Base-by-base conservation (phyloP, 2,329 filamentous ascomycete genomes). In the Diaporthe destruens region DNA sequence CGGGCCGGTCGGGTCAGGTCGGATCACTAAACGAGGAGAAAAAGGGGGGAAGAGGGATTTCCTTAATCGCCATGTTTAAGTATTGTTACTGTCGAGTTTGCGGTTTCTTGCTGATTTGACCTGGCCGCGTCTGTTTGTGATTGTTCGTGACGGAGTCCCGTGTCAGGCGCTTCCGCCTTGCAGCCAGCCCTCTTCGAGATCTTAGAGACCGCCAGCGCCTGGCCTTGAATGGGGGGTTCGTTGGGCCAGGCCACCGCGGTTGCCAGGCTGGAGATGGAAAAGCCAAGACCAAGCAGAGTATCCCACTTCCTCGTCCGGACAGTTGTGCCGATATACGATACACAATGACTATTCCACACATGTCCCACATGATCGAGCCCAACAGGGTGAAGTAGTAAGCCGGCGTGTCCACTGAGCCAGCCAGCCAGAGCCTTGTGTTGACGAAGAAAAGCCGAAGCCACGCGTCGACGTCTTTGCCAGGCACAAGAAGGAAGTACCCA, bases 61-160 rank as follows among this genome's bases (percentile, higher is more conserved):
- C 57, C 70, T 67, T 72, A 72, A 72, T 72, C 66, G 70, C 63
- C 66, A 67, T 72, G 70, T 72, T 72, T 72, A 72, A 72, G 70
- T 72, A 72, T 72, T 68, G 59, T 72, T 71, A 71, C 69, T 71
- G 61, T 72, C 67, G 61, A 67, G 70, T 68, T 66, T 72, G 51
- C 65, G 63, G 70, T 72, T 68, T 68, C 55, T 66, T 66, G 61
- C 61, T 57, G 55, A 32, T 70, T 53, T 70, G 68, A 57, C 68
- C 56, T 70, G 55, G 68, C 68, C 55, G 55, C 55, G 56, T 70
- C 55, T 70, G 44, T 70, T 70, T 70, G 68, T 70, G 68, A 70
- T 61, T 54, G 44, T 44, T 61, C 49, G 68, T 70, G 68, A 70
- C 53, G 68, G 55, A 53, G 47, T 42, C 44, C 20, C 39, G 29